phyloP scores from a whole-genome alignment of 2,329 filamentous ascomycete genomes.

The Colletotrichum lupini region DNA sequence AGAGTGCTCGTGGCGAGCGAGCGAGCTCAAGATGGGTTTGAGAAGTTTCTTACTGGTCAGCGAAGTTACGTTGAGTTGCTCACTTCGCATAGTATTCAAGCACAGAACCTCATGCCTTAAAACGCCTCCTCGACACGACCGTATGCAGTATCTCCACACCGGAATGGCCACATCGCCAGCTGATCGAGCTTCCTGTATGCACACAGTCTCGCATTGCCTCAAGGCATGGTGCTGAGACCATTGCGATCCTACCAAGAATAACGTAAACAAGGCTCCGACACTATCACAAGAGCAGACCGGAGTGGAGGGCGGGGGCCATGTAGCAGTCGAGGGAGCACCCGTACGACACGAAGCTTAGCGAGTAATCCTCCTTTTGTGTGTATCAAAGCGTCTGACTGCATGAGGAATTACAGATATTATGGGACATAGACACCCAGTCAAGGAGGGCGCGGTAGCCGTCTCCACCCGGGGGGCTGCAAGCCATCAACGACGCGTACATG shows the following conservation, averaged over 20 bases:
- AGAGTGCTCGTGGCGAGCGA: neutral
- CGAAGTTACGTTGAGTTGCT: neutral
- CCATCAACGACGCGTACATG: neutral
- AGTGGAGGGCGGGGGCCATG: neutral
- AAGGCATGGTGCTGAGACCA: neutral
- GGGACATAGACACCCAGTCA: neutral
- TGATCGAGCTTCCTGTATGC: conserved; percentile 16
- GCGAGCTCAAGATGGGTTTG: neutral
- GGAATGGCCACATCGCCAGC: neutral
- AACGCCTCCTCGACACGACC: neutral
- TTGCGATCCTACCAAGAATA: neutral
- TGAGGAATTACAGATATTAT: neutral
- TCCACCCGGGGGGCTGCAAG: neutral
- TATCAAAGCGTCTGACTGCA: neutral
- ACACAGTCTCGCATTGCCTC: neutral
- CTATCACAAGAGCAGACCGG: neutral
- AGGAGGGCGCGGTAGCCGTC: neutral
- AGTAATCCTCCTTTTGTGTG: neutral
- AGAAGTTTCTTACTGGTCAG: neutral
- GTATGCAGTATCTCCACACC: neutral
- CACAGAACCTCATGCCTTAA: neutral
- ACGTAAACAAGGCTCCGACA: neutral
- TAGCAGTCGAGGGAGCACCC: neutral
- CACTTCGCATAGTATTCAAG: neutral
- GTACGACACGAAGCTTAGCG: neutral